These are phyloP conservation scores for Tuber umbilicatum DNA, from an alignment of 495 filamentous ascomycete genomes.

Conservation along the genomic window DNA sequence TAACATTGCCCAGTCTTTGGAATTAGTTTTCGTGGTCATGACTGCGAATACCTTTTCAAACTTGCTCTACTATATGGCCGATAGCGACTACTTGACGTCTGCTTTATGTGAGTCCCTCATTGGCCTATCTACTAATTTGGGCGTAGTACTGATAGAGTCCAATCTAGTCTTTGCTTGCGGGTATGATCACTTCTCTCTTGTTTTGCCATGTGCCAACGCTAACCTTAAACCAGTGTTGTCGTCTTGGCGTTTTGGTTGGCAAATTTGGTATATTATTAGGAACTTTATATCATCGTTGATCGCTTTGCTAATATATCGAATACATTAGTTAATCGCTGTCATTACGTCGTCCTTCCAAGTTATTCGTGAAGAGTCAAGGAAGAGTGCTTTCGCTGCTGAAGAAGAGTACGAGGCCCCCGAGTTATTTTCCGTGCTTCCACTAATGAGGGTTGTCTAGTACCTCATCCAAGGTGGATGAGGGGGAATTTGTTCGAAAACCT, in stretches of 20 bases:
- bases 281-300: not conserved
- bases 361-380: constrained; percentile 91
- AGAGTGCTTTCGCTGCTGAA: constrained; percentile 81
- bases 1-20: constrained; percentile 81
- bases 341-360: constrained; percentile 99
- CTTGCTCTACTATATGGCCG: constrained; percentile 82
- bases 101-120: constrained; percentile 53
- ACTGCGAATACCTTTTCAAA: constrained; percentile 94
- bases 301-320: constrained; percentile 11
- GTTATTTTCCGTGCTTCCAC: not conserved
- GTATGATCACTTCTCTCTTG: constrained; percentile 12
- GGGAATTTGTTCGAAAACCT: constrained; percentile 45
- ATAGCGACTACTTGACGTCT: constrained; percentile 81
- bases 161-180: constrained; percentile 39
- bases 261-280: constrained; percentile 55
- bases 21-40: constrained; percentile 98
- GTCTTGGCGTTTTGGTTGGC: constrained; percentile 96
- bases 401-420: constrained; percentile 49
- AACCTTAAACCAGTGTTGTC: constrained; percentile 54
- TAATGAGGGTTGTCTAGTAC: not conserved
- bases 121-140: not conserved
- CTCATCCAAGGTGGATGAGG: constrained; percentile 44
- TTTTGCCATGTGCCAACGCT: not conserved
- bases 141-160: constrained; percentile 13
- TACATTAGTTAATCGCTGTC: constrained; percentile 70